Base-by-base conservation (phyloP, 768 basidiomycete species). In the Daedaleopsis sinensis region DNA sequence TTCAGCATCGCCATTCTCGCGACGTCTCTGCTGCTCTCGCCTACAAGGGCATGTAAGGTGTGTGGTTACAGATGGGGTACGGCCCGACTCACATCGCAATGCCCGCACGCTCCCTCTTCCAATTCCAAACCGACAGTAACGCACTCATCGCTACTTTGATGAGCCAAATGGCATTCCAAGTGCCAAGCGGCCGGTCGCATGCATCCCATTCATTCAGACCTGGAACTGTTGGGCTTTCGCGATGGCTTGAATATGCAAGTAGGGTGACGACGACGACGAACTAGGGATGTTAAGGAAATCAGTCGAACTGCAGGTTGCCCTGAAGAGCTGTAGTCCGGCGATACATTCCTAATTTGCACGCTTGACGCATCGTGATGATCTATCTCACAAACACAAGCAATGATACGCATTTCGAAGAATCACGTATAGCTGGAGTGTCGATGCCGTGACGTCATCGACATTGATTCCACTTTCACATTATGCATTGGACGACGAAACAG, bases 141-240 rank as follows among this genome's bases (percentile, higher is more conserved):
- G 79, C 75, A 10, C 84, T 82, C 38, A 89, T 66, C 12, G 77
- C 69, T 1, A 82, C 82, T 54, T 86, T 78, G 19, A 79, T 74
- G 24, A 86, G 70, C 89, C 89, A 91, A 5, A 91, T 74, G 38
- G 79, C 77, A 54, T 86, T 82, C 89, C 89, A 91, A 2, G 78
- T 74, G 7, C 90, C 89, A 24, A 91, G 71, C 9, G 89, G 89
- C 18, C 84, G 80, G 47, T 78, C 78, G 64, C 89, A 91, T 0
- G 86, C 86, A 24, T 74, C 66, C 79, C 88, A 88, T 73, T 91
- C 89, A 51, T 78, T 80, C 43, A 76, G 55, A 4, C 58, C 63
- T 2, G 72, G 70, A 39, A 77, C 50, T 0, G 72, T 76, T 2
- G 82, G 83, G 63, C 84, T 88, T 63, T 75, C 74, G 24, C 76